Conservation (phyloP, 352 stramenopile species). For the Phytophthora quininea region DNA sequence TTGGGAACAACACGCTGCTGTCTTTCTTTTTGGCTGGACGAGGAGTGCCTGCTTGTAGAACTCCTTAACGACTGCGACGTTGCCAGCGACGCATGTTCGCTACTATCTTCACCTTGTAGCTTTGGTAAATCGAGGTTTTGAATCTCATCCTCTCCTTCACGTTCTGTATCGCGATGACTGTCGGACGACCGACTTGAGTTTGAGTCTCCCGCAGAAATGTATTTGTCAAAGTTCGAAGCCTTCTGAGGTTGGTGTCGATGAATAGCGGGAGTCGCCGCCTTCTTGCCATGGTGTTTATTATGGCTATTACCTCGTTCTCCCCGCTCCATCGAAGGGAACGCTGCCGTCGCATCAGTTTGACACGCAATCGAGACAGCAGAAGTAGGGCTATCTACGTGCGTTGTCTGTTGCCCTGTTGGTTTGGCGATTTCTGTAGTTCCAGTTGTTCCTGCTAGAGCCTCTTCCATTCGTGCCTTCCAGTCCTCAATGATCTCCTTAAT, state of each 20-base stretch:
- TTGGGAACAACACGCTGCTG: too few species aligned
- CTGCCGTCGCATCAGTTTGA: background rate
- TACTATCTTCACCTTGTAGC: background rate
- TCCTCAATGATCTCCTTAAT: constrained; percentile 67
- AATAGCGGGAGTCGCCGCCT: background rate
- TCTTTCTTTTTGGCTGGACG: too few species aligned
- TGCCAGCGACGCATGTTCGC: too few species aligned
- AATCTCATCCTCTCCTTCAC: too few species aligned
- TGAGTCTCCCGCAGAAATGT: background rate
- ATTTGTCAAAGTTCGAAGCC: constrained; percentile 16
- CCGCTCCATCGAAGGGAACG: too few species aligned
- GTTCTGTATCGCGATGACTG: background rate
- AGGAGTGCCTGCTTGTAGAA: too few species aligned
- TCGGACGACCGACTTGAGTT: background rate
- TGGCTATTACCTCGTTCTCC: too few species aligned
- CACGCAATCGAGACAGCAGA: background rate
- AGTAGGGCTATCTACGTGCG: background rate
- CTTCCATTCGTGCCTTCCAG: constrained; percentile 66
- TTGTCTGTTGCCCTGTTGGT: background rate
- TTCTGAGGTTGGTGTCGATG: background rate
- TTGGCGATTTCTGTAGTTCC: constrained; percentile 1
- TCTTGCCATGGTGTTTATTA: background rate
- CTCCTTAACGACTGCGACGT: too few species aligned
- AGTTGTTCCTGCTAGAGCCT: constrained; percentile 22
- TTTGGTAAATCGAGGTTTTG: too few species aligned